A percentile compares a stretch with the other conserved stretches of the same genome.
Evolutionary conservation across 108 stramenopile genomes (phyloP).

Genomic region (Aurantiochytrium sp.): DNA sequence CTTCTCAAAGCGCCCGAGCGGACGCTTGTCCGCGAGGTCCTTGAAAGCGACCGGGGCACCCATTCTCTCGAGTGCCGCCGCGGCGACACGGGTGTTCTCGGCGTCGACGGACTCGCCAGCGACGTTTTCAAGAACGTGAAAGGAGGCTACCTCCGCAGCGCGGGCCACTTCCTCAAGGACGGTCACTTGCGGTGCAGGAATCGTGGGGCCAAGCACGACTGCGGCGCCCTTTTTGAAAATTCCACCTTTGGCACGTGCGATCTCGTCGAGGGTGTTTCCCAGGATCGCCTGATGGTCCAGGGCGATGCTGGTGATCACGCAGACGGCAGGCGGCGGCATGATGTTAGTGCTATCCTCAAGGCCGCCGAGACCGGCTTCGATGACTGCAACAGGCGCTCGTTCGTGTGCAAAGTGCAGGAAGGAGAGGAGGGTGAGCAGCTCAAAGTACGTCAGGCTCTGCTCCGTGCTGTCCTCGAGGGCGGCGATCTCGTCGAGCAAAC

Average conservation of each 20-base stretch:
- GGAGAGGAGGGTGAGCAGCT: slow-evolving; percentile 86
- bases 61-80: neutral
- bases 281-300: slow-evolving; percentile 88
- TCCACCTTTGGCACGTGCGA: slow-evolving; percentile 89
- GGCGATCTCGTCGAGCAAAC: slow-evolving; percentile 68
- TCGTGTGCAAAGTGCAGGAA: slow-evolving; percentile 65
- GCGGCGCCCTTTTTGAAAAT: slow-evolving; percentile 81
- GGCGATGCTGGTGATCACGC: slow-evolving; percentile 87
- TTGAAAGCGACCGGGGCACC: neutral
- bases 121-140: neutral
- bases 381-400: slow-evolving; percentile 67
- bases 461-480: slow-evolving; percentile 64
- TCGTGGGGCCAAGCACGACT: slow-evolving; percentile 77
- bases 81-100: neutral
- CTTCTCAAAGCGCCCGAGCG: slow-evolving; percentile 11
- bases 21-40: neutral
- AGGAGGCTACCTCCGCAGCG: neutral
- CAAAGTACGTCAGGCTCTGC: slow-evolving; percentile 94
- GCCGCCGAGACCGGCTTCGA: slow-evolving; percentile 93
- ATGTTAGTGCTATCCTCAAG: slow-evolving; percentile 91
- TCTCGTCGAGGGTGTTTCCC: slow-evolving; percentile 81
- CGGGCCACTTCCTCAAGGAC: neutral
- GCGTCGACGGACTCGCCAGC: neutral
- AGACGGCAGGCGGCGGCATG: slow-evolving; percentile 54
- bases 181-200: slow-evolving; percentile 43